Percentiles rank a stretch among this genome's conserved stretches.
Conservation (phyloP, 768 basidiomycete species). For the Termitomyces sp. region DNA sequence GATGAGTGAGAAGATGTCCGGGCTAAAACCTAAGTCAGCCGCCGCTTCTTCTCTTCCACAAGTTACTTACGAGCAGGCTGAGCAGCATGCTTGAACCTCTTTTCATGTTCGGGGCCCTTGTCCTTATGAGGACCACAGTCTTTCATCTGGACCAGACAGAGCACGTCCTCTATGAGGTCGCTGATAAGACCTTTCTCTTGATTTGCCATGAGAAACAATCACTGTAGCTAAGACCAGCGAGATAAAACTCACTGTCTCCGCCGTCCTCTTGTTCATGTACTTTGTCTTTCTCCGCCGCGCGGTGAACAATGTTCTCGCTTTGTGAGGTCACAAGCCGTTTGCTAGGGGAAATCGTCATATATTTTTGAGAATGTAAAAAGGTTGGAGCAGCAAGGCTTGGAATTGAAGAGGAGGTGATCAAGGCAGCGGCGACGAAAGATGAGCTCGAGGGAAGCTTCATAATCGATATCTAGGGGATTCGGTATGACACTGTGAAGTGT, state of each 20-base stretch:
- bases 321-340: conserved; percentile 14
- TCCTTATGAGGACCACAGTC: neutral
- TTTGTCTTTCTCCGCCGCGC: conserved; percentile 2
- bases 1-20: neutral
- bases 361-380: conserved; percentile 22
- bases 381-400: conserved; percentile 40
- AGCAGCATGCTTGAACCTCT: neutral
- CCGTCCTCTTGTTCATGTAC: neutral
- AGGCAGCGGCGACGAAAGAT: conserved; percentile 41
- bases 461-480: conserved; percentile 11
- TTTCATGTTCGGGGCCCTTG: neutral
- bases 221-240: neutral
- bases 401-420: conserved; percentile 48
- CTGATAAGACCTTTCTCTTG: neutral
- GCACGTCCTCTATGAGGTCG: neutral
- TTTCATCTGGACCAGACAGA: neutral
- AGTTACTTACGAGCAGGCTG: neutral
- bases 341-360: conserved; percentile 20
- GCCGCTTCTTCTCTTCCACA: neutral
- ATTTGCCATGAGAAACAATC: neutral
- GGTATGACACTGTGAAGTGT: neutral
- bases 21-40: neutral
- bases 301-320: conserved; percentile 7
- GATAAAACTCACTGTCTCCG: neutral
- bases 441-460: conserved; percentile 47